Percentiles rank a stretch among this genome's conserved stretches.
phyloP scores from a whole-genome alignment of 306 rosid genomes.

The Corylus avellana region DNA sequence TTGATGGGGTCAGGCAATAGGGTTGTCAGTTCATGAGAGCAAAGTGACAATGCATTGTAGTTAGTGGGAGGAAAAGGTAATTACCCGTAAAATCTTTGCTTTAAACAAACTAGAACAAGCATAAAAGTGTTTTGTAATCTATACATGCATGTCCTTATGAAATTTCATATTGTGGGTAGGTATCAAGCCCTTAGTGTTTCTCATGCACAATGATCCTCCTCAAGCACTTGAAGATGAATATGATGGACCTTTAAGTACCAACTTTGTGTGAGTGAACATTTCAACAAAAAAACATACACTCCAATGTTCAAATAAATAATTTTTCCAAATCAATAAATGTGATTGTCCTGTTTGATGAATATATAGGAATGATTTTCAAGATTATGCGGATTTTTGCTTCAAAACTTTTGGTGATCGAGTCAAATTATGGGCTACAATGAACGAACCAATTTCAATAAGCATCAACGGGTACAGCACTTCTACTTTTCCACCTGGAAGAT shows the following conservation, averaged over 20 bases:
- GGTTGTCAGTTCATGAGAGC: no score
- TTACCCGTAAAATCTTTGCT: no score
- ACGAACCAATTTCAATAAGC: slow-evolving; percentile 35
- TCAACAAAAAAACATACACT: no score
- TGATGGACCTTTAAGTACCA: slow-evolving; percentile 27
- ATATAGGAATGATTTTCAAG: slow-evolving; percentile 37
- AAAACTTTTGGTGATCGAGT: slow-evolving; percentile 47
- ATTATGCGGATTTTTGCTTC: slow-evolving; percentile 36
- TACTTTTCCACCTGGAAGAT: slow-evolving; percentile 42
- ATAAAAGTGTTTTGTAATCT: no score
- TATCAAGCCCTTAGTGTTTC: slow-evolving; percentile 35
- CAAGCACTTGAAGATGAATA: slow-evolving; percentile 48
- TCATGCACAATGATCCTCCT: slow-evolving; percentile 44
- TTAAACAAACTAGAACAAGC: no score
- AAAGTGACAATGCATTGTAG: no score
- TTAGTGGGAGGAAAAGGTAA: no score
- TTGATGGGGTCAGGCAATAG: no score
- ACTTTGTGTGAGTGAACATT: slow-evolving; percentile 33
- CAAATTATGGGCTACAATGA: slow-evolving; percentile 43
- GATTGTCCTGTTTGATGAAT: no score
- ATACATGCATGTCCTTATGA: no score
- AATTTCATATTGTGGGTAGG: slow-evolving; percentile 10
- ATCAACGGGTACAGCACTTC: slow-evolving; percentile 30
- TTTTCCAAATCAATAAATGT: no score
- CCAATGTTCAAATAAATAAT: no score